Percentiles rank a stretch among this genome's conserved stretches.
phyloP scores from a whole-genome alignment of 345 rosid species.

The Nephelium lappaceum region DNA sequence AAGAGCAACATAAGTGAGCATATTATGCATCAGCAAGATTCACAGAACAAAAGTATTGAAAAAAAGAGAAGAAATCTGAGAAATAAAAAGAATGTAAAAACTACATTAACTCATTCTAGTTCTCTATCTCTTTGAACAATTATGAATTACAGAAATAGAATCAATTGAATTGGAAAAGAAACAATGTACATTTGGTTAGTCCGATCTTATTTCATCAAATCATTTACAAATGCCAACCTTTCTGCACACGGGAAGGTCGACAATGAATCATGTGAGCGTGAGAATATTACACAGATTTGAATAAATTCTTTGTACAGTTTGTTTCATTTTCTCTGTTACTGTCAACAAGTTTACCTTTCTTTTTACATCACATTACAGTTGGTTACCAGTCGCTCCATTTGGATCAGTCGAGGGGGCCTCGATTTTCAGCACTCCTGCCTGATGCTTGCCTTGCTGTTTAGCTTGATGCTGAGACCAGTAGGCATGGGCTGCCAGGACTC shows the following conservation, averaged over 20 bases:
- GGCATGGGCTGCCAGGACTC: constrained; percentile 82
- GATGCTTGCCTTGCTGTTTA: constrained; percentile 69
- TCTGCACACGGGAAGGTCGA: constrained; percentile 17
- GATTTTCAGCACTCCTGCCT: constrained; percentile 28
- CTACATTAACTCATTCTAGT: constrained; percentile 2
- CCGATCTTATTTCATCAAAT: constrained; percentile 38
- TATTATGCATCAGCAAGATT: background rate
- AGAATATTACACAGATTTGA: constrained; percentile 44
- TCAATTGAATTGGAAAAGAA: constrained; percentile 26
- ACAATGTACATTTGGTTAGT: constrained; percentile 19
- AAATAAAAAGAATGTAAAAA: background rate
- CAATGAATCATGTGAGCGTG: constrained; percentile 47
- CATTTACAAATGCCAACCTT: constrained; percentile 52
- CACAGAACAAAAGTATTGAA: background rate
- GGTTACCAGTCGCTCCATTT: constrained; percentile 31
- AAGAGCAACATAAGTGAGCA: background rate
- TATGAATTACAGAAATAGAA: constrained; percentile 30
- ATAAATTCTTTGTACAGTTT: constrained; percentile 44
- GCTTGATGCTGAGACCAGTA: constrained; percentile 84
- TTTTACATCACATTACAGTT: constrained; percentile 28
- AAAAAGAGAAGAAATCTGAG: background rate
- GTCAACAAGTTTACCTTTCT: constrained; percentile 30
- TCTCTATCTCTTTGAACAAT: background rate
- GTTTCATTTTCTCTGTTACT: constrained; percentile 20
- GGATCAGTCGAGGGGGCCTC: constrained; percentile 21